A percentile compares a stretch with the other conserved stretches of the same genome.
phyloP scores from a whole-genome alignment of 2,329 filamentous ascomycete species.

The Fusarium napiforme region DNA sequence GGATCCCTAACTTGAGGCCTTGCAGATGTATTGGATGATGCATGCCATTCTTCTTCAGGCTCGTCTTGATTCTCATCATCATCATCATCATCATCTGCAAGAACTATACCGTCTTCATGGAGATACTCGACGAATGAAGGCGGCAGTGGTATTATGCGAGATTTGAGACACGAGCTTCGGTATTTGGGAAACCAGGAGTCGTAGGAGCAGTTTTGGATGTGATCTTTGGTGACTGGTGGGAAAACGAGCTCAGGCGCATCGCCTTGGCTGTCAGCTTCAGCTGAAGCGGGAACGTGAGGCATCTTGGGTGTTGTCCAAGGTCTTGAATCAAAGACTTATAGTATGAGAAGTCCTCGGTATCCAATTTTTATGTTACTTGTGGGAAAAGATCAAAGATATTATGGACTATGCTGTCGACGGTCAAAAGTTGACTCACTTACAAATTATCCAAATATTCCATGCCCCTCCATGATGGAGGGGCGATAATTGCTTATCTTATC shows the following conservation, averaged over 20 bases:
- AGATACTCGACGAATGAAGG: conserved; percentile 85
- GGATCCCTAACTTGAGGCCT: conserved; percentile 54
- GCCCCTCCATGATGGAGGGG: conserved; percentile 36
- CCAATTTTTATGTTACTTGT: not conserved
- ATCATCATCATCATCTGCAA: conserved; percentile 79
- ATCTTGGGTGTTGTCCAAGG: conserved; percentile 32
- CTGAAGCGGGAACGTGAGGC: conserved; percentile 49
- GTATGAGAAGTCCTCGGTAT: not conserved
- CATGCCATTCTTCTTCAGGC: conserved; percentile 64
- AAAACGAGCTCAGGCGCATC: conserved; percentile 67
- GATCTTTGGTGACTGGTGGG: conserved; percentile 82
- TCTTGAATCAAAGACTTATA: not conserved
- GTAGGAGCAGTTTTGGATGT: conserved; percentile 95
- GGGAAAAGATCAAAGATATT: not conserved
- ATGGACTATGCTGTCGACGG: not conserved
- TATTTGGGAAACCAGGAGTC: conserved; percentile 92
- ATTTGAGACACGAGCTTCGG: conserved; percentile 83
- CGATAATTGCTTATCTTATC: conserved; percentile 32
- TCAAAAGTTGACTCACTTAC: conserved; percentile 37
- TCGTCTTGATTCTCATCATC: conserved; percentile 65
- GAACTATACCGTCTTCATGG: conserved; percentile 89
- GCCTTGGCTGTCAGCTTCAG: conserved; percentile 3
- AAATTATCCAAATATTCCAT: conserved; percentile 37
- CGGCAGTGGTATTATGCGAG: conserved; percentile 82
- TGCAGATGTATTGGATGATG: conserved; percentile 45